Conservation (phyloP, 805 yeast species). For the Candida yuanshanica region DNA sequence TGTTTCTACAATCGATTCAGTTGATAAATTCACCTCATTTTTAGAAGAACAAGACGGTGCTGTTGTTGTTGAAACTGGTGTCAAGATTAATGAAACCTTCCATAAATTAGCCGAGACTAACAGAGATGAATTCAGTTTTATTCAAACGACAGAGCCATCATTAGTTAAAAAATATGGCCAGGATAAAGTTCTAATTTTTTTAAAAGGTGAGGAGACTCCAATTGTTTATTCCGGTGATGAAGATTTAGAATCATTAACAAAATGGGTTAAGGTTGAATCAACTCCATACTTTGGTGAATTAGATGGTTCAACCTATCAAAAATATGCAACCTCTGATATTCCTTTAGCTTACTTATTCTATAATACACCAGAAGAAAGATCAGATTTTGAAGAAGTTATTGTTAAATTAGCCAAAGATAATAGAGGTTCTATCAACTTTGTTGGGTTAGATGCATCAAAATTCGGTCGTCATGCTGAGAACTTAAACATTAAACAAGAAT, state of each 20-base stretch:
- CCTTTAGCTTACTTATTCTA: conserved; percentile 92
- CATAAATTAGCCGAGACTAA: conserved; percentile 51
- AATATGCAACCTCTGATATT: conserved; percentile 61
- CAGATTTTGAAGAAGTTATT: conserved; percentile 45
- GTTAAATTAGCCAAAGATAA: conserved; percentile 61
- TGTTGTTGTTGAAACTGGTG: conserved; percentile 52
- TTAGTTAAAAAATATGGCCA: conserved; percentile 30
- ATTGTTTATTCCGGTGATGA: conserved; percentile 26
- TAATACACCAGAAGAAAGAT: conserved; percentile 61
- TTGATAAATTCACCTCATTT: conserved; percentile 45
- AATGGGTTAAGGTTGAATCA: conserved; percentile 45
- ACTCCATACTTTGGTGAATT: conserved; percentile 87
- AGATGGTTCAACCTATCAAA: conserved; percentile 68
- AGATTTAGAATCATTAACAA: conserved; percentile 19
- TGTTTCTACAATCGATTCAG: conserved; percentile 44
- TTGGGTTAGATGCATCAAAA: conserved; percentile 74
- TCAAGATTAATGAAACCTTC: conserved; percentile 51
- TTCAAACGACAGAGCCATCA: conserved; percentile 36
- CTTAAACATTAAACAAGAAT: conserved; percentile 75
- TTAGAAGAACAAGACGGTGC: conserved; percentile 39
- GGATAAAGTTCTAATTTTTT: conserved; percentile 25
- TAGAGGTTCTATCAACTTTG: conserved; percentile 81
- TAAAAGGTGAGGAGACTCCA: conserved; percentile 28
- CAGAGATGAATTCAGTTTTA: conserved; percentile 63
- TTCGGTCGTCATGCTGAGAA: conserved; percentile 85